Evolutionary conservation across 768 basidiomycete species (phyloP), one percentile per base, ranked within the genome.

Genomic region (Suillus tomentosus): DNA sequence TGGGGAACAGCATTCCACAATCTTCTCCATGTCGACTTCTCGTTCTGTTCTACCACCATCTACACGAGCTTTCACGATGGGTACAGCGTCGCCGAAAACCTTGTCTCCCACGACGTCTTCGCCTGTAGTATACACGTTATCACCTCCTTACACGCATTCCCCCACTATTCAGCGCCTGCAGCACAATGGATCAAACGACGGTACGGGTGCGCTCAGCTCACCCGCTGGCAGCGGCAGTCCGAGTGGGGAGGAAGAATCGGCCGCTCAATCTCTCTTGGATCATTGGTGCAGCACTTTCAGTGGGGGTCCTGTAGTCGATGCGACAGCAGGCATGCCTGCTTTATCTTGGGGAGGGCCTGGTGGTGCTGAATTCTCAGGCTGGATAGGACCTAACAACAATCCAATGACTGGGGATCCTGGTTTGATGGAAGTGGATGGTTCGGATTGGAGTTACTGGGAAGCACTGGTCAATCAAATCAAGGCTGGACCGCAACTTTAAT

Each of bases 201-300:
- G 76, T 39, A 77, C 85, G 67, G 72, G 75, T 39, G 77, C 85
- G 66, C 78, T 79, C 2, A 77, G 78, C 62, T 89, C 90, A 17
- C 86, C 87, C 45, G 84, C 85, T 1, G 86, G 83, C 19, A 84
- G 88, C 27, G 85, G 84, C n/a, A 92, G 90, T 71, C 91, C 89
- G 2, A 74, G 73, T 59, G 87, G 83, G 51, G 92, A 93, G 55
- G 92, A 90, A 11, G 88, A 92, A 71, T 86, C 84, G 31, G 80
- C 88, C 8, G 91, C 92, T 4, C 92, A 95, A 71, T 85, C 85
- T 13, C 73, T 95, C 62, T 79, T 95, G 55, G 92, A 95, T 73
- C 89, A 93, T 66, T 94, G 93, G 92, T 90, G 87, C 71, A 89
- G 88, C 66, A 87, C 88, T n/a, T 85, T 92, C 67, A 90, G 85